Evolutionary conservation across 2,329 filamentous ascomycete genomes (phyloP).

Genomic region (Fusarium sp.): DNA sequence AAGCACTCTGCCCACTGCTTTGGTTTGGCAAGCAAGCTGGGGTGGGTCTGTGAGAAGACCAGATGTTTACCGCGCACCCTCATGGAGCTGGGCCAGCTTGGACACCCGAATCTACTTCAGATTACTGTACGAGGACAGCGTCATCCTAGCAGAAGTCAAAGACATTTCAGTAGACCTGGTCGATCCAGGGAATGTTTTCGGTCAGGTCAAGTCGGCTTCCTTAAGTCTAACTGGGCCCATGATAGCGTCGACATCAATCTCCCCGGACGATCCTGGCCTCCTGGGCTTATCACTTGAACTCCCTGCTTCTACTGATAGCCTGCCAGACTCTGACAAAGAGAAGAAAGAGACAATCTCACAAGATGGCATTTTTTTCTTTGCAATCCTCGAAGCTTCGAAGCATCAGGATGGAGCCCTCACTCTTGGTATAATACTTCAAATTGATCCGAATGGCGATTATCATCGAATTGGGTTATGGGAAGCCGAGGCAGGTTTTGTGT

Average conservation of each 20-base stretch:
- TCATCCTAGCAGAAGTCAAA: not conserved
- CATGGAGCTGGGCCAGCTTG: slow-evolving; percentile 8
- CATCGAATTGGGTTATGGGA: not conserved
- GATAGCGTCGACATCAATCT: not conserved
- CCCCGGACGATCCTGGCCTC: not conserved
- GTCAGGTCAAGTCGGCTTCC: not conserved
- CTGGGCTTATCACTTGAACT: not conserved
- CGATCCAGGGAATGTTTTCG: not conserved
- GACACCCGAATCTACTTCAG: not conserved
- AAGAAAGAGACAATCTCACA: not conserved
- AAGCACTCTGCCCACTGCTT: not conserved
- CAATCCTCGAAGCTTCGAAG: not conserved
- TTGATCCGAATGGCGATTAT: not conserved
- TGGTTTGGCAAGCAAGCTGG: not conserved
- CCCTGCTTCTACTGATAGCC: too few species aligned
- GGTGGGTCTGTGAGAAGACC: not conserved
- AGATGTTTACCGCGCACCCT: not conserved
- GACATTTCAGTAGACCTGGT: not conserved
- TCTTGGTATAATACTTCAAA: not conserved
- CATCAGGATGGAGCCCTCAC: not conserved
- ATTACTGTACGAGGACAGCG: not conserved
- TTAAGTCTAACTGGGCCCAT: not conserved
- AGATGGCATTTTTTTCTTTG: not conserved
- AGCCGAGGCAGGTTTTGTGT: not conserved
- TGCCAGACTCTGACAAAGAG: not conserved